Base-by-base conservation (phyloP, 805 yeast species). In the Metschnikowia rubicola region DNA sequence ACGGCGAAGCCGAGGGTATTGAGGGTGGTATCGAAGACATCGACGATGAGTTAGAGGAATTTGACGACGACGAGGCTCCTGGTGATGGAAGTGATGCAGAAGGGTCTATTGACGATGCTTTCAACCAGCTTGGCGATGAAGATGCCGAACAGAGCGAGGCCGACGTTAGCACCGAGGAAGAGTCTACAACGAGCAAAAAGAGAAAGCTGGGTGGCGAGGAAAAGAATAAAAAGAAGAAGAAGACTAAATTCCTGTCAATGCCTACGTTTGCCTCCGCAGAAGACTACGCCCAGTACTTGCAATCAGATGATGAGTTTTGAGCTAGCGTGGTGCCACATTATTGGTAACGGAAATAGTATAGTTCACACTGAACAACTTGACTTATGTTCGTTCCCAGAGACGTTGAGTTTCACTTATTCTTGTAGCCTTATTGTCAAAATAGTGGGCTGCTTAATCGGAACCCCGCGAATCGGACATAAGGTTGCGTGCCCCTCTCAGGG, bases 221-320 rank as follows among this genome's bases (percentile, higher is more conserved):
- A 46, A 50, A 52, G 19, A 21, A 15, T 15, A 15, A 21, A 7
- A 72, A 69, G 53, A 56, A 74, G 15, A 81, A 78, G 71, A 80
- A 74, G 61, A 67, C 73, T 39, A 83, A 79, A 64, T 69, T 86
- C 59, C 83, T 79, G 60, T 80, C 77, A 39, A 71, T 91, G 50
- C 97, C 97, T 19, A 74, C 82, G 17, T 91, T 89, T 70, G 97
- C 96, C 1, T 83, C 90, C 39, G 96, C 83, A 9, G 96, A 87
- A 36, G 96, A 87, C 51, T 90, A 89, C 62, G 84, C 92, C 28
- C 74, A 87, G 61, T 84, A 83, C 56, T 68, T 87, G 63, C 75
- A 75, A 29, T 82, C 86, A 12, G 87, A 84, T 29, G 86, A 80
- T 43, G 87, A 82, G 37, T 37, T 34, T 34, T 38, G 30, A 34